phyloP scores from a whole-genome alignment of 2,329 filamentous ascomycete species.

The Calcarisporium arbuscula region DNA sequence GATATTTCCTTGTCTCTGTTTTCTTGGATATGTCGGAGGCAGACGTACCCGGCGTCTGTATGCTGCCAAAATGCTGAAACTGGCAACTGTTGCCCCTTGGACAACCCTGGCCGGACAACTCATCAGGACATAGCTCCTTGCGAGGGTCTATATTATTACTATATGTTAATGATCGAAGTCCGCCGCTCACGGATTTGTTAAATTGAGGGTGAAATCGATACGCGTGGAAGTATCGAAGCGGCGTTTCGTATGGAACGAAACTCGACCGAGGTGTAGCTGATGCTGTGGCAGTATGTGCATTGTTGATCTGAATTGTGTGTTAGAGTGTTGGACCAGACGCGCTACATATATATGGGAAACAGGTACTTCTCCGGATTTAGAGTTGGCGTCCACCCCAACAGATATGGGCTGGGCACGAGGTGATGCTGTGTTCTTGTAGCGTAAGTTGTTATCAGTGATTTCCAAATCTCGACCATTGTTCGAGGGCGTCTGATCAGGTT shows the following conservation, averaged over 20 bases:
- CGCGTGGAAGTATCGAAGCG: slow-evolving; percentile 73
- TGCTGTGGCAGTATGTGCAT: slow-evolving; percentile 4
- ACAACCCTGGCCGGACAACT: slow-evolving; percentile 64
- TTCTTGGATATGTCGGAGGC: slow-evolving; percentile 12
- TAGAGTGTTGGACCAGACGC: slow-evolving; percentile 11
- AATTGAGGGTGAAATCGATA: slow-evolving; percentile 87
- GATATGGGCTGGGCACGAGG: slow-evolving; percentile 25
- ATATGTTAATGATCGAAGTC: slow-evolving; percentile 85
- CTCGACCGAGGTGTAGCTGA: slow-evolving; percentile 11
- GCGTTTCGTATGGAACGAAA: slow-evolving; percentile 68
- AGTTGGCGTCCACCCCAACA: no score
- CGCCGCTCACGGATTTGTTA: slow-evolving; percentile 60
- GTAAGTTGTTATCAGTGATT: slow-evolving; percentile 20
- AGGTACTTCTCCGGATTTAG: slow-evolving; percentile 46
- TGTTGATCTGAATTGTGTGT: slow-evolving; percentile 15
- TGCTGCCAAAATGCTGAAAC: slow-evolving; percentile 65
- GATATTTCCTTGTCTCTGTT: slow-evolving; percentile 9
- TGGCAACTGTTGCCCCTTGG: slow-evolving; percentile 64
- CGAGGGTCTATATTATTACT: slow-evolving; percentile 81
- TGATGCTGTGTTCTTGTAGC: slow-evolving; percentile 14
- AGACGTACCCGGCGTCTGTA: slow-evolving; percentile 32
- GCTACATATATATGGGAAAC: no score
- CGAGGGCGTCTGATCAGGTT: no score
- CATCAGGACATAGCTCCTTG: slow-evolving; percentile 68
- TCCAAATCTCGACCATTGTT: slow-evolving; percentile 9